phyloP scores from a whole-genome alignment of 257 asterid genomes.

The Solanum okadae region DNA sequence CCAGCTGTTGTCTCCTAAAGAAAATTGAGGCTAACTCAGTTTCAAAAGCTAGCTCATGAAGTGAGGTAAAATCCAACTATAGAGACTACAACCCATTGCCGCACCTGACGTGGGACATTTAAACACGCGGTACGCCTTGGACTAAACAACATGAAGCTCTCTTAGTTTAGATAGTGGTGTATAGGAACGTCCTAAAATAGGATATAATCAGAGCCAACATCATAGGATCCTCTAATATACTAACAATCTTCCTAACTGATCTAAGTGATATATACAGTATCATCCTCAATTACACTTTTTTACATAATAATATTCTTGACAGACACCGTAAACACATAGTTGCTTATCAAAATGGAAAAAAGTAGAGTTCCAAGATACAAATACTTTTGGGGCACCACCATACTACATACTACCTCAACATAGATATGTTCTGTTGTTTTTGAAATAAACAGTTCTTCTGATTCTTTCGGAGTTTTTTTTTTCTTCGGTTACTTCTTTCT shows the following conservation, averaged over 20 bases:
- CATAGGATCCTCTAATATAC: background rate
- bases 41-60: background rate
- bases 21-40: background rate
- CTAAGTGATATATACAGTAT: background rate
- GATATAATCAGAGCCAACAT: background rate
- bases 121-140: background rate
- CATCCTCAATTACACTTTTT: background rate
- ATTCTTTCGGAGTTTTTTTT: background rate
- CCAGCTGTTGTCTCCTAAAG: background rate
- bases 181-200: background rate
- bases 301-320: background rate
- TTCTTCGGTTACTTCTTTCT: background rate
- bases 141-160: background rate
- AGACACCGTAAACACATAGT: background rate
- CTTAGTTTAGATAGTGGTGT: background rate
- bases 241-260: background rate
- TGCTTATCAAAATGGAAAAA: background rate
- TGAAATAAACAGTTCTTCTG: background rate
- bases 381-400: background rate
- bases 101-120: background rate
- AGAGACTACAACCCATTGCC: background rate
- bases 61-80: background rate
- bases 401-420: background rate
- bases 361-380: background rate
- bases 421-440: background rate